These are phyloP conservation scores for Diplodia seriata DNA, from an alignment of 2,329 filamentous ascomycete species.

Conservation along the genomic window DNA sequence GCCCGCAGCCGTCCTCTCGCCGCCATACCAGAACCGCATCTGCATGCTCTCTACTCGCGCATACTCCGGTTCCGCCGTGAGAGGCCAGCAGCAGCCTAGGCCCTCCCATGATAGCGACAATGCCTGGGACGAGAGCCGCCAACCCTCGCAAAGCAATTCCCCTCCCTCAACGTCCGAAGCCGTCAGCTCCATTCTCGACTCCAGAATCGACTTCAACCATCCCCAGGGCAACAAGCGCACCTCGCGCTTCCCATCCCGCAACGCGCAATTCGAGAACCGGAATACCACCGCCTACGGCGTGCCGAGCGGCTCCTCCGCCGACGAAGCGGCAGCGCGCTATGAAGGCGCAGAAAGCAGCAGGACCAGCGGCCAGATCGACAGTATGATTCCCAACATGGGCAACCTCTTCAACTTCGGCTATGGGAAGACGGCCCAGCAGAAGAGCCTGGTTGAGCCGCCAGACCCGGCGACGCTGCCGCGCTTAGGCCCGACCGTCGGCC, in stretches of 20 bases:
- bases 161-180: slow-evolving; percentile 31
- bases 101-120: background rate
- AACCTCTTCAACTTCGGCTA: background rate
- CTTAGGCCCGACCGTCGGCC: slow-evolving; percentile 44
- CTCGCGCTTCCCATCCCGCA: slow-evolving; percentile 39
- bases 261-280: slow-evolving; percentile 38
- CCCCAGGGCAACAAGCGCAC: slow-evolving; percentile 37
- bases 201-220: slow-evolving; percentile 40
- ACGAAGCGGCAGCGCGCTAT: slow-evolving; percentile 7
- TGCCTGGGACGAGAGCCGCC: background rate
- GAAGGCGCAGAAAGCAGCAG: slow-evolving; percentile 1
- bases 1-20: slow-evolving; percentile 33
- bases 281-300: slow-evolving; percentile 11
- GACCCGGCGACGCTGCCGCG: slow-evolving; percentile 37
- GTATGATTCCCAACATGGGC: background rate
- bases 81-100: slow-evolving; percentile 24
- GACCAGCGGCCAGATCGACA: background rate
- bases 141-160: slow-evolving; percentile 36
- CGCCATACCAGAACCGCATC: slow-evolving; percentile 18
- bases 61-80: slow-evolving; percentile 17
- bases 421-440: background rate
- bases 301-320: slow-evolving; percentile 23
- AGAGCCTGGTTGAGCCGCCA: slow-evolving; percentile 23
- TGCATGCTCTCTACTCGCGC: slow-evolving; percentile 22
- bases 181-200: slow-evolving; percentile 41